Evolutionary conservation across 805 yeast species (phyloP).

Genomic region (Hanseniaspora nectarophila): DNA sequence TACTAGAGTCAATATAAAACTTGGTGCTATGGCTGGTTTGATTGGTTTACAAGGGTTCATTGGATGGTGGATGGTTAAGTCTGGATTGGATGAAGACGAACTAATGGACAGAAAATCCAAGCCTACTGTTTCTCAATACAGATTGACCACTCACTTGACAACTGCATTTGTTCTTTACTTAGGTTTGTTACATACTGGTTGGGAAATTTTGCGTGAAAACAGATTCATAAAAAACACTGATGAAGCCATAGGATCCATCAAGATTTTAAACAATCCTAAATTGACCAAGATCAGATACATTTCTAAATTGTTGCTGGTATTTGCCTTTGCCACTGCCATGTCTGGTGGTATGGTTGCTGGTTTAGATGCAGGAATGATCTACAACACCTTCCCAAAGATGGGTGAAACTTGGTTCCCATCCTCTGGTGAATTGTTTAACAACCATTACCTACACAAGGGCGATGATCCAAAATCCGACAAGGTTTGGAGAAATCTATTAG

Average conservation of each 20-base stretch:
- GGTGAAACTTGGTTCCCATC: slow-evolving; percentile 75
- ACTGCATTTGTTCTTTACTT: slow-evolving; percentile 81
- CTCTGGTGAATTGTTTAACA: slow-evolving; percentile 62
- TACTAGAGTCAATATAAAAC: slow-evolving; percentile 50
- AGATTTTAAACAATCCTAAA: slow-evolving; percentile 49
- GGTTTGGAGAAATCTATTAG: slow-evolving; percentile 85
- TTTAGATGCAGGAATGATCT: slow-evolving; percentile 90
- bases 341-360: slow-evolving; percentile 98
- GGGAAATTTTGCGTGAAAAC: slow-evolving; percentile 66
- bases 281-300: slow-evolving; percentile 45
- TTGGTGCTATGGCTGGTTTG: slow-evolving; percentile 60
- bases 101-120: slow-evolving; percentile 70
- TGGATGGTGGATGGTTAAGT: slow-evolving; percentile 99
- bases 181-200: slow-evolving; percentile 84
- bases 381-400: slow-evolving; percentile 94
- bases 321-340: slow-evolving; percentile 85
- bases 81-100: slow-evolving; percentile 77
- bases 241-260: slow-evolving; percentile 41
- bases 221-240: slow-evolving; percentile 57
- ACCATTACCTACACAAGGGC: slow-evolving; percentile 51
- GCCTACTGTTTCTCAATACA: slow-evolving; percentile 94
- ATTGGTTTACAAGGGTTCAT: slow-evolving; percentile 89
- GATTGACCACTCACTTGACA: slow-evolving; percentile 86
- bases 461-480: slow-evolving; percentile 50
- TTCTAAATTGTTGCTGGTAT: slow-evolving; percentile 45